Conservation (phyloP, 2,329 filamentous ascomycete species). For the Aureobasidium pullulans region DNA sequence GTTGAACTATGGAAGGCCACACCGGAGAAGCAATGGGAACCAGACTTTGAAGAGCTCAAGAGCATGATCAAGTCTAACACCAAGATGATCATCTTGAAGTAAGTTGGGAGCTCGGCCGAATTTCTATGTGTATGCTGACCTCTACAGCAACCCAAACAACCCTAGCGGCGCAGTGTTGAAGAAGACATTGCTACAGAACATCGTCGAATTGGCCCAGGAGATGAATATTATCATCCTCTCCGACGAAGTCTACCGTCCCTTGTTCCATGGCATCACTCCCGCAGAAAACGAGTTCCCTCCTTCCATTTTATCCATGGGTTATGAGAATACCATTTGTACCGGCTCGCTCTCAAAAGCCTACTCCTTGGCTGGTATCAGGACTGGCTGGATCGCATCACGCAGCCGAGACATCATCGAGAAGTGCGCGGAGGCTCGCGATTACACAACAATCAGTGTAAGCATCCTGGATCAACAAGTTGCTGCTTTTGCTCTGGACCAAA, state of each 20-base stretch:
- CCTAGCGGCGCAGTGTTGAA: conserved; percentile 68
- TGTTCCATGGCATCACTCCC: conserved; percentile 64
- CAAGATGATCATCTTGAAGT: conserved; percentile 61
- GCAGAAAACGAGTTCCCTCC: conserved; percentile 52
- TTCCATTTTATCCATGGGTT: conserved; percentile 64
- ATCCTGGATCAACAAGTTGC: conserved; percentile 74
- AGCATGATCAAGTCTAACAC: conserved; percentile 59
- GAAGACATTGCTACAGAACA: conserved; percentile 49
- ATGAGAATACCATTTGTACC: conserved; percentile 63
- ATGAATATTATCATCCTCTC: conserved; percentile 60
- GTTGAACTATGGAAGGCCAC: conserved; percentile 69
- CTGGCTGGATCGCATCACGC: conserved; percentile 74
- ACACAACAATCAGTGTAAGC: conserved; percentile 82
- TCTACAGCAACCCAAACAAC: conserved; percentile 67
- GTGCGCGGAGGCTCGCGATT: conserved; percentile 62
- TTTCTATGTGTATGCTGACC: background rate
- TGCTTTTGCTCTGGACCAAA: conserved; percentile 60
- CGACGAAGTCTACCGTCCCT: conserved; percentile 77
- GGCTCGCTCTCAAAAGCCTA: conserved; percentile 84
- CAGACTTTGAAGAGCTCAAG: conserved; percentile 60
- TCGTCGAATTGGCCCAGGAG: conserved; percentile 57
- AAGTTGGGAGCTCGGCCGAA: background rate
- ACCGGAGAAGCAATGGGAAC: conserved; percentile 57
- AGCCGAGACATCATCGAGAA: conserved; percentile 54
- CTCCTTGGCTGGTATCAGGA: conserved; percentile 69